Percentiles rank a stretch among this genome's conserved stretches.
phyloP scores from a whole-genome alignment of 2,329 filamentous ascomycete species.

The Stemphylium vesicarium region DNA sequence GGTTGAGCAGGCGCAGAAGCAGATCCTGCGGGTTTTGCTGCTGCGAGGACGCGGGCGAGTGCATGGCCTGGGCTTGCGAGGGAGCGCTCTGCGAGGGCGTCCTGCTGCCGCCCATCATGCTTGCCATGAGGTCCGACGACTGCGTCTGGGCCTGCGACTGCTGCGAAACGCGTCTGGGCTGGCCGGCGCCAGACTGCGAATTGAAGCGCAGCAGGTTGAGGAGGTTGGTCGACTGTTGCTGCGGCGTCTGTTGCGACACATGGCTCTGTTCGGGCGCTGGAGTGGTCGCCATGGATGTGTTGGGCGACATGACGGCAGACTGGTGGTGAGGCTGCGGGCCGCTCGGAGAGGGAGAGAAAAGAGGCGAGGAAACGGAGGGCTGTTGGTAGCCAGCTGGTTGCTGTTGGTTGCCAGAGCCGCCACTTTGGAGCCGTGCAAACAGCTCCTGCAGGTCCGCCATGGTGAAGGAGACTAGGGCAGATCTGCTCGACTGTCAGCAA shows the following conservation, averaged over 20 bases:
- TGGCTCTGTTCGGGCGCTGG: conserved; percentile 50
- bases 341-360: conserved; percentile 62
- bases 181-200: conserved; percentile 51
- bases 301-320: conserved; percentile 66
- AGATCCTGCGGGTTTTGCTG: conserved; percentile 74
- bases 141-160: conserved; percentile 59
- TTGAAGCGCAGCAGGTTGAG: conserved; percentile 71
- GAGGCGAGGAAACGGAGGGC: conserved; percentile 64
- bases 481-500: conserved; percentile 26
- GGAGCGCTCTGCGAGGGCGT: conserved; percentile 42
- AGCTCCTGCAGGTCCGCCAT: conserved; percentile 56
- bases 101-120: conserved; percentile 58
- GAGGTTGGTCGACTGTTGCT: conserved; percentile 60
- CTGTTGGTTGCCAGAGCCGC: conserved; percentile 33
- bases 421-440: conserved; percentile 51
- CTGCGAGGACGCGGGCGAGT: conserved; percentile 47
- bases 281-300: conserved; percentile 54
- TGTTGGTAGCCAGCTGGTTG: conserved; percentile 52
- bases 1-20: conserved; percentile 83
- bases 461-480: conserved; percentile 26
- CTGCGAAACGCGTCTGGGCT: conserved; percentile 46
- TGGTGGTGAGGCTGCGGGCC: conserved; percentile 63
- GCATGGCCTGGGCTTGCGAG: conserved; percentile 33
- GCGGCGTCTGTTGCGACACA: conserved; percentile 49
- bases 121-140: conserved; percentile 64